Conservation (phyloP, 1,139 yeast genomes). For the Hansenula sp. region DNA sequence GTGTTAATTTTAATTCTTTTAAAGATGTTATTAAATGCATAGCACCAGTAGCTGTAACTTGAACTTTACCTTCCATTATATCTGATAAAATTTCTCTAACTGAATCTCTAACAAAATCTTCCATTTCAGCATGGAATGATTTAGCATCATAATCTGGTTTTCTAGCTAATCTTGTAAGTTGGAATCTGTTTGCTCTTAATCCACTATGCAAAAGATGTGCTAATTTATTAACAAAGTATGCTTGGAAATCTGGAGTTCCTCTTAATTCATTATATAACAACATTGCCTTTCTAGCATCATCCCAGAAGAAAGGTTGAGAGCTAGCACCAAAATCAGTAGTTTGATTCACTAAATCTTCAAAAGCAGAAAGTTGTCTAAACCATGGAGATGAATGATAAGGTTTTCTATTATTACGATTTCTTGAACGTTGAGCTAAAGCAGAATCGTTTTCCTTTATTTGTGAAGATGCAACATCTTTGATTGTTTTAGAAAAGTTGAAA, state of each 20-base stretch:
- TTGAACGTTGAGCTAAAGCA: not conserved
- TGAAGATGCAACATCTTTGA: constrained; percentile 19
- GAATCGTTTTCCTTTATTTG: constrained; percentile 25
- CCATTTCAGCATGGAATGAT: constrained; percentile 45
- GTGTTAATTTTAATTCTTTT: constrained; percentile 46
- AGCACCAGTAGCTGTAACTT: constrained; percentile 46
- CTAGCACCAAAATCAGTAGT: not conserved
- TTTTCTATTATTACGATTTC: not conserved
- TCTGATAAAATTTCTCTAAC: constrained; percentile 47
- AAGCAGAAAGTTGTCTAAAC: constrained; percentile 26
- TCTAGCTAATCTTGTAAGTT: constrained; percentile 43
- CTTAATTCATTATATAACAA: constrained; percentile 39
- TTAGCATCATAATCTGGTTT: constrained; percentile 52
- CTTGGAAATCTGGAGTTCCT: constrained; percentile 39
- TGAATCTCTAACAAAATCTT: constrained; percentile 39
- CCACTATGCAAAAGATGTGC: constrained; percentile 46
- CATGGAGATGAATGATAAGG: constrained; percentile 19
- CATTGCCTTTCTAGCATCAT: constrained; percentile 41
- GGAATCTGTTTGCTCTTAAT: constrained; percentile 44
- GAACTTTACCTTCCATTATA: constrained; percentile 36
- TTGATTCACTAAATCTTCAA: constrained; percentile 12
- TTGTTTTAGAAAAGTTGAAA: constrained; percentile 15
- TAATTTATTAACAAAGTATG: constrained; percentile 38
- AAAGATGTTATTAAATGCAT: constrained; percentile 56
- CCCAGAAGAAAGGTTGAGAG: constrained; percentile 31